Evolutionary conservation across 2,329 filamentous ascomycete species (phyloP).

Genomic region (Trichoderma aggressivum): DNA sequence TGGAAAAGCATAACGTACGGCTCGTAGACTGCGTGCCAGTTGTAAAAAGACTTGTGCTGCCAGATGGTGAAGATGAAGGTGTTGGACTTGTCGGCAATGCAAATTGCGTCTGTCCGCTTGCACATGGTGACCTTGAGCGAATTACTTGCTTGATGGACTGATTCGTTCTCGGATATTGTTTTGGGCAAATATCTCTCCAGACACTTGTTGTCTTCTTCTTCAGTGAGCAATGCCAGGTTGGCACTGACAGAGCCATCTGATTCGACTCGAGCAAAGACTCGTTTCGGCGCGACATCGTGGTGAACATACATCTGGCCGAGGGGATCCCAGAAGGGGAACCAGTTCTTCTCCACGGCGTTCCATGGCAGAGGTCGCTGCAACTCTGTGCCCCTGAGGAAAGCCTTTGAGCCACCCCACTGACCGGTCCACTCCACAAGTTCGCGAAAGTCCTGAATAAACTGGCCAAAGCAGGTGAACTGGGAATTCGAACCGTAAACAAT

Average conservation of each 20-base stretch:
- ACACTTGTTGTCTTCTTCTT: constrained; percentile 43
- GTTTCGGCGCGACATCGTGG: constrained; percentile 49
- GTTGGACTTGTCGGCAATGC: constrained; percentile 42
- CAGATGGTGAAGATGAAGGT: constrained; percentile 55
- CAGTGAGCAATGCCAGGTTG: constrained; percentile 41
- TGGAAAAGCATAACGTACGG: constrained; percentile 53
- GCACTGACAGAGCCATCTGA: constrained; percentile 45
- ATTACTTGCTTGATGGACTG: constrained; percentile 59
- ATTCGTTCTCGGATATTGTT: constrained; percentile 37
- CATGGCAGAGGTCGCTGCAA: constrained; percentile 48
- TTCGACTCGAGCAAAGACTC: constrained; percentile 46
- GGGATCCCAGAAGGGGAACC: constrained; percentile 58
- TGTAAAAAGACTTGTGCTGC: constrained; percentile 51
- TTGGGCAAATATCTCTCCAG: constrained; percentile 44
- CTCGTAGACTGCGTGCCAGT: constrained; percentile 51
- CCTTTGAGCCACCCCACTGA: constrained; percentile 25
- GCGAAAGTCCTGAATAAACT: constrained; percentile 54
- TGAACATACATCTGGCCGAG: constrained; percentile 47
- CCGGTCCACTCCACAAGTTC: constrained; percentile 43
- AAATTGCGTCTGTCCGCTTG: constrained; percentile 42
- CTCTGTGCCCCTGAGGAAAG: constrained; percentile 47
- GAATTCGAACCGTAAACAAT: constrained; percentile 56
- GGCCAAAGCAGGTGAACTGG: constrained; percentile 51
- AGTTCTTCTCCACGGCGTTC: constrained; percentile 56
- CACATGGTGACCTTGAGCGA: constrained; percentile 55